phyloP scores from a whole-genome alignment of 306 rosid genomes.

The Acacia crassicarpa region DNA sequence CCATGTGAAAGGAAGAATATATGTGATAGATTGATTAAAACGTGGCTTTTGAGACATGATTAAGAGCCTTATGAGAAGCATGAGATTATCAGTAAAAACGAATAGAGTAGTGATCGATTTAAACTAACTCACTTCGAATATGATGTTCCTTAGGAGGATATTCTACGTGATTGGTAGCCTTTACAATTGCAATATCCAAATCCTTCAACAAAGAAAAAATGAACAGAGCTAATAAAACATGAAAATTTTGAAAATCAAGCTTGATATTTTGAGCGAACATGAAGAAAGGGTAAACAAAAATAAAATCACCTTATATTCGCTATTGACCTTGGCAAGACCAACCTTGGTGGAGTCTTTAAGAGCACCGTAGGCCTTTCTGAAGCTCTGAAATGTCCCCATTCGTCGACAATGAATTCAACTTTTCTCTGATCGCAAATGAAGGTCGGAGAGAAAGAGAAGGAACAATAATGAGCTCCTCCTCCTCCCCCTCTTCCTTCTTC shows the following conservation, averaged over 20 bases:
- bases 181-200: slow-evolving; percentile 91
- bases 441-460: slow-evolving; percentile 40
- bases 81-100: slow-evolving; percentile 1
- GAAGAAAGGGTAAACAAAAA: not conserved
- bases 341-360: slow-evolving; percentile 94
- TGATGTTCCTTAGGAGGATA: slow-evolving; percentile 97
- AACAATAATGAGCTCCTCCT: slow-evolving; percentile 38
- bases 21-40: not conserved
- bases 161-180: slow-evolving; percentile 94
- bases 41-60: not conserved
- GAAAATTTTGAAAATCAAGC: not conserved
- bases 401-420: not conserved
- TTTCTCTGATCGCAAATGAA: not conserved
- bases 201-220: slow-evolving; percentile 46
- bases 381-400: slow-evolving; percentile 89
- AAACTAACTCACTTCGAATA: slow-evolving; percentile 72
- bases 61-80: not conserved
- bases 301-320: slow-evolving; percentile 80
- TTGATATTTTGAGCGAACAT: too few species aligned
- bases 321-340: slow-evolving; percentile 97
- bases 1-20: slow-evolving; percentile 9
- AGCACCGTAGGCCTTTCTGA: slow-evolving; percentile 94
- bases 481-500: slow-evolving; percentile 22
- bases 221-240: slow-evolving; percentile 10
- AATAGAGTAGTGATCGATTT: not conserved